Conservation (phyloP, 192 early-diverging fungal species). For the Backusella liffmaniae region DNA sequence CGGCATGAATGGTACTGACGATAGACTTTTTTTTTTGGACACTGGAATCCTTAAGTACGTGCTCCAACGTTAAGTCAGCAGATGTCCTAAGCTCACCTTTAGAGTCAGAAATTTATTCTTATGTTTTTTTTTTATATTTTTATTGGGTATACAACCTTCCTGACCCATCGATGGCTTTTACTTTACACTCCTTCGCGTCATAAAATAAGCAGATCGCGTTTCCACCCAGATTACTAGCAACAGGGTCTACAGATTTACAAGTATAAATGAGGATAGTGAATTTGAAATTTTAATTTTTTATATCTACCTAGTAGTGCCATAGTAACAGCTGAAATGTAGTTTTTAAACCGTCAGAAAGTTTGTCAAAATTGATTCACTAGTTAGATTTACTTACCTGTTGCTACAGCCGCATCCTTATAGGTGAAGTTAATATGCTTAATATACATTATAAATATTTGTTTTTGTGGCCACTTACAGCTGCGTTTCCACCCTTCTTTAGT, state of each 20-base stretch:
- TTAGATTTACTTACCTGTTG: conserved; percentile 11
- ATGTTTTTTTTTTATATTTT: no score
- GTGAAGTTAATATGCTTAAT: no score
- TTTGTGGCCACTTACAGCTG: not conserved
- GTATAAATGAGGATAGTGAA: no score
- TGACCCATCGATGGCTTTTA: no score
- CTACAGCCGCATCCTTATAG: no score
- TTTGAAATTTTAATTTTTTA: conserved; percentile 22
- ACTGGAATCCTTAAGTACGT: conserved; percentile 31
- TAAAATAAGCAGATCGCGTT: no score
- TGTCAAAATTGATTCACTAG: not conserved
- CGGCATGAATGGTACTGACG: conserved; percentile 37
- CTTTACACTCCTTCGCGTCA: no score
- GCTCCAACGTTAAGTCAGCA: conserved; percentile 47
- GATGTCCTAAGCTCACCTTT: not conserved
- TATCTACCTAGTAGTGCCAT: no score
- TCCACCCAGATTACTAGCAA: no score
- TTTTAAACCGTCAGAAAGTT: not conserved
- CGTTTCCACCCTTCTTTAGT: conserved; percentile 30
- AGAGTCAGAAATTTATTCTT: not conserved
- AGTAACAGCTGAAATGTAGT: no score
- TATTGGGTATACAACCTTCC: no score
- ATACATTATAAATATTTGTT: no score
- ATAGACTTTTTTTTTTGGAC: conserved; percentile 34
- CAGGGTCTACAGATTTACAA: not conserved